phyloP scores from a whole-genome alignment of 768 basidiomycete species.

The Agrocybe chaxingu region DNA sequence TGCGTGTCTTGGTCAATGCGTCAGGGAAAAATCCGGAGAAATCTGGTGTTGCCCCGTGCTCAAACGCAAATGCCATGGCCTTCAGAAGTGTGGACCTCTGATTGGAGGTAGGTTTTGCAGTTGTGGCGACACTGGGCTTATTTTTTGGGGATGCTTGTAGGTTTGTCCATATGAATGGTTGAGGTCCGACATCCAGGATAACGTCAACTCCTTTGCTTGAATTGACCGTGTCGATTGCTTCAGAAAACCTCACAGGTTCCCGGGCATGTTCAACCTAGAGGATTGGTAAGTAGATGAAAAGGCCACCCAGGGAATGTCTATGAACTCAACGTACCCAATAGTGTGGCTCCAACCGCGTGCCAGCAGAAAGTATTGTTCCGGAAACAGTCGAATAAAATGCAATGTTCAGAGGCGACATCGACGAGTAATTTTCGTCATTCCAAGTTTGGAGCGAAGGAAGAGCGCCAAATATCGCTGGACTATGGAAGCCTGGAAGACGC shows the following conservation, averaged over 20 bases:
- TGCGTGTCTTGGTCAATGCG: constrained; percentile 6
- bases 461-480: constrained; percentile 19
- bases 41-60: constrained; percentile 14
- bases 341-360: constrained; percentile 5
- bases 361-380: constrained; percentile 10
- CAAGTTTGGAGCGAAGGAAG: constrained; percentile 19
- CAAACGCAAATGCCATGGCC: constrained; percentile 17
- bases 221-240: constrained; percentile 6
- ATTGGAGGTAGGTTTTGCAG: constrained; percentile 11
- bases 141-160: constrained; percentile 12
- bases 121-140: constrained; percentile 1
- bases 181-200: constrained; percentile 26
- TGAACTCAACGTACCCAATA: constrained; percentile 21
- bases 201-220: constrained; percentile 10
- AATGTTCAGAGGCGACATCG: constrained; percentile 9
- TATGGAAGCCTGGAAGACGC: constrained; percentile 23
- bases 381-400: constrained; percentile 22
- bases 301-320: neutral
- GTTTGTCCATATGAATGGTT: constrained; percentile 21
- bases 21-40: constrained; percentile 14
- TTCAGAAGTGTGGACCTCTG: constrained; percentile 17
- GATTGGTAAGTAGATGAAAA: neutral
- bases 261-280: constrained; percentile 24
- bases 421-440: constrained; percentile 8
- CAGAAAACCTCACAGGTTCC: constrained; percentile 24